Conservation (phyloP, 1,284 basidiomycete species). For the Irpex sp. region DNA sequence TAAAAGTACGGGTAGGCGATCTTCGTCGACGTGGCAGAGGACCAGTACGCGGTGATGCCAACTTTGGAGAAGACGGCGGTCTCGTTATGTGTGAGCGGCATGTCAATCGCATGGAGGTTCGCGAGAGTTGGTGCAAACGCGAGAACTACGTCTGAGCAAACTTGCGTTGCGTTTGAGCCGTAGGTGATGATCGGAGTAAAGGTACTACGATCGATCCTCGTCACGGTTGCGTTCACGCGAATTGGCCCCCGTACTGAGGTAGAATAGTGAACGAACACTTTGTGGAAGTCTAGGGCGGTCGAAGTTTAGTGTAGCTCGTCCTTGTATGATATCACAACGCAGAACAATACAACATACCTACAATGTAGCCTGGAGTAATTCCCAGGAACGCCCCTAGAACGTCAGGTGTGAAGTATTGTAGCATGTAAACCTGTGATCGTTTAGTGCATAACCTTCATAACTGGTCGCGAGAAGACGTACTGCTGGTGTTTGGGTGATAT, state of each 20-base stretch:
- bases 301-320: background rate
- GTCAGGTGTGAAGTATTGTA: constrained; percentile 5
- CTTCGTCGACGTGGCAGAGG: background rate
- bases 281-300: background rate
- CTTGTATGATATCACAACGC: background rate
- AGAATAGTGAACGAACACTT: constrained; percentile 2
- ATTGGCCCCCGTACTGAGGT: background rate
- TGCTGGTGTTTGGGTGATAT: background rate
- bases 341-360: background rate
- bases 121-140: background rate
- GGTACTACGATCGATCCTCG: background rate
- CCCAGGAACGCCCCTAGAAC: background rate
- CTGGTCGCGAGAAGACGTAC: background rate
- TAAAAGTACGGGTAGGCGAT: background rate
- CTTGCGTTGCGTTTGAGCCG: background rate
- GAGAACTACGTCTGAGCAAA: background rate
- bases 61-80: background rate
- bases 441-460: background rate
- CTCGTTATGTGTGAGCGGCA: background rate
- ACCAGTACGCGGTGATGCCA: background rate
- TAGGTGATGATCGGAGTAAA: background rate
- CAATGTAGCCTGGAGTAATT: background rate
- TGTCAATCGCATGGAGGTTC: background rate
- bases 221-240: background rate
- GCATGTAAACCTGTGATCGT: background rate